Conservation (phyloP, 73 alveolate species). For the Tetrahymena malaccensis region DNA sequence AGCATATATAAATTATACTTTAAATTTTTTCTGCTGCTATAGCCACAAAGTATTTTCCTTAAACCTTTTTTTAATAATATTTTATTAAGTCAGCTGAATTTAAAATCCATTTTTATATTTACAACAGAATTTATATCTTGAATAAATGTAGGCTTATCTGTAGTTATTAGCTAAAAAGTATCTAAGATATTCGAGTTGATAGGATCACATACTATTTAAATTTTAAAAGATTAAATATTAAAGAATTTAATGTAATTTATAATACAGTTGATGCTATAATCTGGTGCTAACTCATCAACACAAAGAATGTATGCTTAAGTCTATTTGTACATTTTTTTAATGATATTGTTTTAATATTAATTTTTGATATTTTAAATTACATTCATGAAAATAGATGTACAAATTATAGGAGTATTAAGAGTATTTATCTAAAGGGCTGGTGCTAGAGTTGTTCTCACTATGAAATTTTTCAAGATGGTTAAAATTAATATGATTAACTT, state of each 20-base stretch:
- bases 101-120: too few species aligned
- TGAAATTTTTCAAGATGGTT: too few species aligned
- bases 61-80: not conserved
- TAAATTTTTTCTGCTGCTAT: not conserved
- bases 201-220: not conserved
- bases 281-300: not conserved
- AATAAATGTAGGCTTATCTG: not conserved
- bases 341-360: not conserved
- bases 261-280: not conserved
- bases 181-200: too few species aligned
- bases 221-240: too few species aligned
- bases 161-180: too few species aligned
- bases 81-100: too few species aligned
- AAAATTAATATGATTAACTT: too few species aligned
- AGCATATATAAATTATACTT: not conserved
- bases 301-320: not conserved
- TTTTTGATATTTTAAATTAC: not conserved
- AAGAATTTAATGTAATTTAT: too few species aligned
- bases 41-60: not conserved
- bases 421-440: not conserved
- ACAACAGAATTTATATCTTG: not conserved
- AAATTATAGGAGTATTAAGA: not conserved
- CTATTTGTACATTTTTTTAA: not conserved
- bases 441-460: not conserved
- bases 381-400: not conserved